phyloP scores from a whole-genome alignment of 192 early-diverging fungal genomes.

The Oehlia diaphana region DNA sequence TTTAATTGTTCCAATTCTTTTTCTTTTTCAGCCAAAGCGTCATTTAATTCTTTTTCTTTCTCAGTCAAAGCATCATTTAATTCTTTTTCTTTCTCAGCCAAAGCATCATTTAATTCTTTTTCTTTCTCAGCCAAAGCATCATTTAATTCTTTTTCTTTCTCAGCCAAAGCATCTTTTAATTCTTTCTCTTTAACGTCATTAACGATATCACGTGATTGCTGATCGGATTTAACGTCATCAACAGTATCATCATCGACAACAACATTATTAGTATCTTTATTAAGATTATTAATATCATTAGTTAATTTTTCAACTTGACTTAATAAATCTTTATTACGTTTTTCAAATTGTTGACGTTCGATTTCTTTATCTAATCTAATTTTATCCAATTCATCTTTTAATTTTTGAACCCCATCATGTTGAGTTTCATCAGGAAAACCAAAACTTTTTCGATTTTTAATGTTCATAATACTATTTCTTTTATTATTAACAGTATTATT shows the following conservation, averaged over 20 bases:
- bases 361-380: neutral
- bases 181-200: no score
- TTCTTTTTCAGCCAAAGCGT: neutral
- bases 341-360: neutral
- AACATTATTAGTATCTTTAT: no score
- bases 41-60: no score
- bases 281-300: no score
- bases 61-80: no score
- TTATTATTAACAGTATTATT: neutral
- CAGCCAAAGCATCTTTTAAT: no score
- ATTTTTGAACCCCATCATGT: neutral
- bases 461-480: neutral
- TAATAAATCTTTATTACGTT: neutral
- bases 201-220: neutral
- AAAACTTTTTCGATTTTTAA: neutral
- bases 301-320: neutral
- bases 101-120: no score
- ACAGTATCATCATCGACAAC: no score
- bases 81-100: no score
- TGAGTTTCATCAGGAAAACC: neutral
- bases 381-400: neutral
- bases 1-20: neutral
- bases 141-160: no score
- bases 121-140: no score
- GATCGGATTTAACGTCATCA: neutral